Evolutionary conservation across 2,329 filamentous ascomycete species (phyloP).

Genomic region (Aspergillus sp.): DNA sequence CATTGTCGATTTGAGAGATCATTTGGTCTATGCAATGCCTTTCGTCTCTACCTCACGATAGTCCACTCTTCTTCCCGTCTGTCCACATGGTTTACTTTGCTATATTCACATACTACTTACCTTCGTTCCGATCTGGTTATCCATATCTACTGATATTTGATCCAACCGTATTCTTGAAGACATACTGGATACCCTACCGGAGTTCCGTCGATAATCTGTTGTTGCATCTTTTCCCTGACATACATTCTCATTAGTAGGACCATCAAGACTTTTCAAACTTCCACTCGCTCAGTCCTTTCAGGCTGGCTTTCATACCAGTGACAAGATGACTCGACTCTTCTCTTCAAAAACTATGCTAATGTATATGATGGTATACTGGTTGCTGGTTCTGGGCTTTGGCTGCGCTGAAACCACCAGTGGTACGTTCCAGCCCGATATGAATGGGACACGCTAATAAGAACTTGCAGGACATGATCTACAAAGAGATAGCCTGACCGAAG

Average conservation of each 20-base stretch:
- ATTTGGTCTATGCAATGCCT: neutral
- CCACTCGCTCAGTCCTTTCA: neutral
- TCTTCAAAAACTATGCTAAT: neutral
- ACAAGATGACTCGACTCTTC: neutral
- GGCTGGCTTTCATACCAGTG: neutral
- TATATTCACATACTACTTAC: neutral
- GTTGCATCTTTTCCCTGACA: too few species aligned
- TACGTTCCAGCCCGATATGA: neutral
- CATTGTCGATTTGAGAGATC: neutral
- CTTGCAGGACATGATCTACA: slow-evolving; percentile 3
- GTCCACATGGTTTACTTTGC: neutral
- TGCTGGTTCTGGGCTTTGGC: neutral
- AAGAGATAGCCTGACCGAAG: slow-evolving; percentile 11
- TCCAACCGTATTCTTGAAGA: too few species aligned
- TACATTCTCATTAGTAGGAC: too few species aligned
- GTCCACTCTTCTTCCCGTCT: neutral
- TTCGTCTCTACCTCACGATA: neutral
- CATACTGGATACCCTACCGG: too few species aligned
- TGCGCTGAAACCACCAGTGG: neutral
- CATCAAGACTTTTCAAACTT: neutral
- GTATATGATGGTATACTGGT: neutral
- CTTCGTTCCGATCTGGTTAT: neutral
- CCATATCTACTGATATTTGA: too few species aligned
- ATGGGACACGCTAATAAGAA: neutral
- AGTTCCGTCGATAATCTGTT: too few species aligned